These are phyloP conservation scores for Diddensiella transvaalensis DNA, from an alignment of 805 yeast species.

Conservation along the genomic window DNA sequence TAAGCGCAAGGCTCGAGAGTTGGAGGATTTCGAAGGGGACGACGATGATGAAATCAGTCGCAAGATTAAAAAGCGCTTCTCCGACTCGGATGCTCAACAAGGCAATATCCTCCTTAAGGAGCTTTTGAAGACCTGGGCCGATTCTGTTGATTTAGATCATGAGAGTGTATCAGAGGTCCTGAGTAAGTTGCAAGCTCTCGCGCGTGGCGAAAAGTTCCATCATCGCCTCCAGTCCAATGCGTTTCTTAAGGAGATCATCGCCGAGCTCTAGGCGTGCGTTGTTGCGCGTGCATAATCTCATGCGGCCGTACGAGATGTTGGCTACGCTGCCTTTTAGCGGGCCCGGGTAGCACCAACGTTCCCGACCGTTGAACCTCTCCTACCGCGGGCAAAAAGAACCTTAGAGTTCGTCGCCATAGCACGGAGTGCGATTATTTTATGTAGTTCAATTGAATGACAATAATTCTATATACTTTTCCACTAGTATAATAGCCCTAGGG, in stretches of 20 bases:
- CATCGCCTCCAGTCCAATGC: slow-evolving; percentile 8
- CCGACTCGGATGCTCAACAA: slow-evolving; percentile 46
- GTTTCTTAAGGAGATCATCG: slow-evolving; percentile 17
- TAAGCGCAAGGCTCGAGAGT: slow-evolving; percentile 84
- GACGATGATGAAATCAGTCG: slow-evolving; percentile 34
- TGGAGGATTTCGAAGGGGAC: slow-evolving; percentile 57
- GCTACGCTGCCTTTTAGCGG: no score
- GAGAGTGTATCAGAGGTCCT: slow-evolving; percentile 13
- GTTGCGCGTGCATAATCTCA: not conserved
- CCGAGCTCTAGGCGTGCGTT: slow-evolving; percentile 12
- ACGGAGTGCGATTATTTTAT: no score
- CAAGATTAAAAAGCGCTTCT: slow-evolving; percentile 46
- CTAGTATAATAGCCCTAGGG: no score
- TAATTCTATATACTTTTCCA: no score
- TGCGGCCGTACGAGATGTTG: no score
- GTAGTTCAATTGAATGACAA: no score
- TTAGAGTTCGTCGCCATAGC: no score
- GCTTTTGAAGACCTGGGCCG: slow-evolving; percentile 40
- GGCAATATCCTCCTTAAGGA: slow-evolving; percentile 51
- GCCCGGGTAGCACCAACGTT: no score
- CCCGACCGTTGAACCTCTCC: no score
- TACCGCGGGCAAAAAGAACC: no score
- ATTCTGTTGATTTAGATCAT: slow-evolving; percentile 12
- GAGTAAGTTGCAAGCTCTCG: slow-evolving; percentile 11
- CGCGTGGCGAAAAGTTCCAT: slow-evolving; percentile 10